Base-by-base conservation (phyloP, 495 filamentous ascomycete species). In the Annulohypoxylon maeteangense region DNA sequence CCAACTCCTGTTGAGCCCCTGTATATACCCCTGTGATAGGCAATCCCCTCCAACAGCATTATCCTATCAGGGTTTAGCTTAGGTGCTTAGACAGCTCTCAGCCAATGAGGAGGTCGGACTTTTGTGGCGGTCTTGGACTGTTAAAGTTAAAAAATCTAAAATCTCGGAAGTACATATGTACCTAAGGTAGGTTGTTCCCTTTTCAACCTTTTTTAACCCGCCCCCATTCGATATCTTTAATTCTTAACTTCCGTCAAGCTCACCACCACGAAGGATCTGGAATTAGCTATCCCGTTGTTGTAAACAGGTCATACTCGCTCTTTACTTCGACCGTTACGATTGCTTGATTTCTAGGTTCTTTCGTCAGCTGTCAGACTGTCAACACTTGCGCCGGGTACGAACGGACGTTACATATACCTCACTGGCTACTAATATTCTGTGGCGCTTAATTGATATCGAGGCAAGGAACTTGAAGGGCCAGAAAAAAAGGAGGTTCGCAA, bases 401-500 rank as follows among this genome's bases (percentile, higher is more conserved):
- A 53, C 16, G 25, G 20, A 53, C 27, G 29, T 44, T 57, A 38
- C 31, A 18, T 51, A 48, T 67, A 64, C 36, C 54, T 64, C 34
- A 40, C 44, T 64, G 60, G 54, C 31, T 53, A 44, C 63, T 60
- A 45, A 64, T 58, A 62, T 51, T 32, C 23, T 38, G 40, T 34
- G 48, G 60, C 65, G 70, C 70, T 56, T 61, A 65, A 32, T 42
- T 53, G 45, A 62, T 65, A 68, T 57, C 65, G 47, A 48, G 58
- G 38, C 29, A 57, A 57, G 34, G 61, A 67, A 44, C 29, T 34
- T 11, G 23, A 59, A 34, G 61, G 34, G 32, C 16, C 64, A 64
- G 32, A 69, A 69, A 58, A 65, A 75, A 60, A 63, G 67, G 68
- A 60, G 67, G 73, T 50, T 60, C 51, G 63, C 70, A 72, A 74